phyloP scores from a whole-genome alignment of 2,329 filamentous ascomycete genomes.

The Aspergillus pseudoglaucus region DNA sequence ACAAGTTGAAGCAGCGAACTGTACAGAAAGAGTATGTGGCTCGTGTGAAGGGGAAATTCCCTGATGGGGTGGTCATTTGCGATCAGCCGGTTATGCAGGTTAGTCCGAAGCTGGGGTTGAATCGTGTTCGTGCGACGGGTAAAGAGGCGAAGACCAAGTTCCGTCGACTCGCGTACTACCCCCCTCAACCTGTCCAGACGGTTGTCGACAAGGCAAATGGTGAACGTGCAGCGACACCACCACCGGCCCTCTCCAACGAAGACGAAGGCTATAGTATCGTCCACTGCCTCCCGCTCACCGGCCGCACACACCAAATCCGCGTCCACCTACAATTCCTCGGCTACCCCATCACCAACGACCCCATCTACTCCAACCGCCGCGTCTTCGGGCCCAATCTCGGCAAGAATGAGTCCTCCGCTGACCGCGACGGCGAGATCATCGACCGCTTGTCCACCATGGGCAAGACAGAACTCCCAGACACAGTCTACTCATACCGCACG shows the following conservation, averaged over 20 bases:
- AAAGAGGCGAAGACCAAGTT: constrained; percentile 89
- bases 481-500: constrained; percentile 69
- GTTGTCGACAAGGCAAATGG: constrained; percentile 16
- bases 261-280: constrained; percentile 84
- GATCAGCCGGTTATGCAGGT: constrained; percentile 91
- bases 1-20: constrained; percentile 70
- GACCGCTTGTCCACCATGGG: constrained; percentile 81
- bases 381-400: constrained; percentile 84
- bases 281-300: constrained; percentile 85
- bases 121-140: constrained; percentile 87
- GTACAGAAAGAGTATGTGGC: constrained; percentile 95
- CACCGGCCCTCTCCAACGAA: constrained; percentile 34
- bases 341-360: constrained; percentile 93
- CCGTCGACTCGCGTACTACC: constrained; percentile 86
- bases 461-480: constrained; percentile 85
- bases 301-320: constrained; percentile 87
- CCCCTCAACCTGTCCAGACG: constrained; percentile 33
- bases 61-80: constrained; percentile 83
- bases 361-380: constrained; percentile 89
- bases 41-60: constrained; percentile 83
- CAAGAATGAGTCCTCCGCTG: constrained; percentile 57
- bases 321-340: constrained; percentile 93
- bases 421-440: constrained; percentile 85
- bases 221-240: constrained; percentile 24
- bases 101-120: constrained; percentile 88